Evolutionary conservation across 805 yeast genomes (phyloP).

Genomic region (Candida insectorum): DNA sequence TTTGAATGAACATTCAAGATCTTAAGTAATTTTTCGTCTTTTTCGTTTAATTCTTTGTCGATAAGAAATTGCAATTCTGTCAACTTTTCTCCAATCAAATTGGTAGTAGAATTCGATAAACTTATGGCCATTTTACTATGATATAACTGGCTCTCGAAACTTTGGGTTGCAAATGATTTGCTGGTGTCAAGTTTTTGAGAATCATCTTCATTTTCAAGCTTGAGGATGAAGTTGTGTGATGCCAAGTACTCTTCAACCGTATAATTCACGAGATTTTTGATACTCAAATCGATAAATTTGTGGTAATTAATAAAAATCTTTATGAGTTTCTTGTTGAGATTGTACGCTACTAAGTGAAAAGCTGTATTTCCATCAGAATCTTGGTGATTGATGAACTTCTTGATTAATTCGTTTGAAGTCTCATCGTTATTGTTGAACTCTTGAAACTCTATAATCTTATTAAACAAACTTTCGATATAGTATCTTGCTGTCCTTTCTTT

Average conservation of each 20-base stretch:
- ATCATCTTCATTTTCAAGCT: slow-evolving; percentile 18
- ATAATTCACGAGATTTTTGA: slow-evolving; percentile 41
- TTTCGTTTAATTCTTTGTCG: slow-evolving; percentile 35
- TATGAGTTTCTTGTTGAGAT: slow-evolving; percentile 70
- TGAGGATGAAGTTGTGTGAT: slow-evolving; percentile 25
- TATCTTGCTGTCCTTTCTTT: slow-evolving; percentile 37
- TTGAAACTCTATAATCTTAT: slow-evolving; percentile 28
- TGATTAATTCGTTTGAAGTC: slow-evolving; percentile 25
- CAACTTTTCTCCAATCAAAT: slow-evolving; percentile 34
- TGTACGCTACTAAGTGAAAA: slow-evolving; percentile 80
- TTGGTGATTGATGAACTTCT: slow-evolving; percentile 71
- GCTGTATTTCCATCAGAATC: slow-evolving; percentile 96
- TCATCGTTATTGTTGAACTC: slow-evolving; percentile 15
- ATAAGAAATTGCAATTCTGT: slow-evolving; percentile 35
- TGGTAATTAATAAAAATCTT: slow-evolving; percentile 84
- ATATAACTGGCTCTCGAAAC: slow-evolving; percentile 37
- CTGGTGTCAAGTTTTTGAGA: slow-evolving; percentile 1
- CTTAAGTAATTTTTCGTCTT: slow-evolving; percentile 29
- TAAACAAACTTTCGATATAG: slow-evolving; percentile 36
- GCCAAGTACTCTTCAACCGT: slow-evolving; percentile 43
- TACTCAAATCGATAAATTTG: slow-evolving; percentile 53
- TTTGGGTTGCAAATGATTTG: slow-evolving; percentile 17
- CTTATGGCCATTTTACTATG: slow-evolving; percentile 32
- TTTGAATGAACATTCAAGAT: slow-evolving; percentile 19
- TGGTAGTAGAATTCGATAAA: slow-evolving; percentile 30